phyloP scores from a whole-genome alignment of 306 rosid species.

The Elaeagnus macrophylla region DNA sequence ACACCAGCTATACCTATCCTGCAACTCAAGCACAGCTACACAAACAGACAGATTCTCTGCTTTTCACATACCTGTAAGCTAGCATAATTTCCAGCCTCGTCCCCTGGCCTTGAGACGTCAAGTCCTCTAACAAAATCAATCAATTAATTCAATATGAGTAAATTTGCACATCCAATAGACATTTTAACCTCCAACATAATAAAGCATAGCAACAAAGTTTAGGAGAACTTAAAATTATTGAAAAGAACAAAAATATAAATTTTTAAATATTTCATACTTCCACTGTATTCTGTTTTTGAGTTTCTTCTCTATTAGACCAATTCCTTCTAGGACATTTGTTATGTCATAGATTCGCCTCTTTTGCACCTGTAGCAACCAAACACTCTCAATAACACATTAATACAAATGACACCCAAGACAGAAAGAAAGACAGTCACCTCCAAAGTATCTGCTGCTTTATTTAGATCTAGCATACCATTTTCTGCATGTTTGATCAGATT shows the following conservation, averaged over 20 bases:
- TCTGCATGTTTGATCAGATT: conserved; percentile 89
- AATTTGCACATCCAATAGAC: conserved; percentile 13
- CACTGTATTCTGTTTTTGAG: conserved; percentile 96
- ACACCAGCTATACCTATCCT: not conserved
- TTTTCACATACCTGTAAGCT: conserved; percentile 62
- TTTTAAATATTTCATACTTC: conserved; percentile 55
- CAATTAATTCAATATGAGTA: conserved; percentile 20
- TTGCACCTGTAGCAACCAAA: conserved; percentile 62
- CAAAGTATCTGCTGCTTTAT: conserved; percentile 89
- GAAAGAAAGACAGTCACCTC: conserved; percentile 49
- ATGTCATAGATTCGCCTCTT: conserved; percentile 96
- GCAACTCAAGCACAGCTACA: not conserved
- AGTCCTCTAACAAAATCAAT: conserved; percentile 60
- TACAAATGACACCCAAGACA: conserved; percentile 17
- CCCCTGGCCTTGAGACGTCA: conserved; percentile 77
- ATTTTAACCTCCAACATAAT: conserved; percentile 10
- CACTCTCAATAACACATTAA: conserved; percentile 19
- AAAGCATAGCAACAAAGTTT: conserved; percentile 11
- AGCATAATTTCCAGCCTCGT: conserved; percentile 59
- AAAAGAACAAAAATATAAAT: conserved; percentile 9
- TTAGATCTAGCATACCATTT: conserved; percentile 61
- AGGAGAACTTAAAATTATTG: too few species aligned
- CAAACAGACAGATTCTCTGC: conserved; percentile 16
- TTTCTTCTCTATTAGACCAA: conserved; percentile 96
- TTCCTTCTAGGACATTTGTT: conserved; percentile 98